Evolutionary conservation across 2,329 filamentous ascomycete species (phyloP).

Genomic region (Fusarium oligoseptatum): DNA sequence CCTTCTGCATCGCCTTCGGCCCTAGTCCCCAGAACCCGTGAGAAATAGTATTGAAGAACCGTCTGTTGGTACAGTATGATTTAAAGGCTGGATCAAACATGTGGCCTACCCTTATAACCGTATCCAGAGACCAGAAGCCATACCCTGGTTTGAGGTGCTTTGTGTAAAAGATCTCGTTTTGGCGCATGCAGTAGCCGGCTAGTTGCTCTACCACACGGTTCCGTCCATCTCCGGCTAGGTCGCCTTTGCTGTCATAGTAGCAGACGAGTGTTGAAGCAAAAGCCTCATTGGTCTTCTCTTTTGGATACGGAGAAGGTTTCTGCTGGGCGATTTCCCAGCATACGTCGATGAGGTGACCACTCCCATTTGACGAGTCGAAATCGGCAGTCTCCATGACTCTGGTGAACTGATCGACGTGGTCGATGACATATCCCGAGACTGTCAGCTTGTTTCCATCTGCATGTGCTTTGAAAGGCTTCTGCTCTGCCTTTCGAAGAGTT

Average conservation of each 20-base stretch:
- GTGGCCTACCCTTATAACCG: neutral
- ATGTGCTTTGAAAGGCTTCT: neutral
- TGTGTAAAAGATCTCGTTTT: neutral
- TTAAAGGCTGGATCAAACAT: slow-evolving; percentile 9
- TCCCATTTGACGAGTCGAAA: neutral
- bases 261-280: slow-evolving; percentile 12
- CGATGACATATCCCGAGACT: neutral
- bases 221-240: neutral
- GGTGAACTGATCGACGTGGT: slow-evolving; percentile 8
- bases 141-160: neutral
- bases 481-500: slow-evolving; percentile 10
- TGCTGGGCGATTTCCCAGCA: slow-evolving; percentile 7
- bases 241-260: neutral
- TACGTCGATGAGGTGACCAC: slow-evolving; percentile 3
- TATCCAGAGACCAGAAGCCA: slow-evolving; percentile 8
- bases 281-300: neutral
- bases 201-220: slow-evolving; percentile 13
- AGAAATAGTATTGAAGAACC: slow-evolving; percentile 5
- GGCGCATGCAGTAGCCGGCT: slow-evolving; percentile 7
- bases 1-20: neutral
- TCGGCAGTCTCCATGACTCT: neutral
- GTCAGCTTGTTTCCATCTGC: neutral
- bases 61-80: slow-evolving; percentile 1
- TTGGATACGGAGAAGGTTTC: neutral
- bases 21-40: slow-evolving; percentile 12